Percentiles rank a stretch among this genome's conserved stretches.
Conservation (phyloP, 768 basidiomycete genomes). For the Macrolepiota albuminosa region DNA sequence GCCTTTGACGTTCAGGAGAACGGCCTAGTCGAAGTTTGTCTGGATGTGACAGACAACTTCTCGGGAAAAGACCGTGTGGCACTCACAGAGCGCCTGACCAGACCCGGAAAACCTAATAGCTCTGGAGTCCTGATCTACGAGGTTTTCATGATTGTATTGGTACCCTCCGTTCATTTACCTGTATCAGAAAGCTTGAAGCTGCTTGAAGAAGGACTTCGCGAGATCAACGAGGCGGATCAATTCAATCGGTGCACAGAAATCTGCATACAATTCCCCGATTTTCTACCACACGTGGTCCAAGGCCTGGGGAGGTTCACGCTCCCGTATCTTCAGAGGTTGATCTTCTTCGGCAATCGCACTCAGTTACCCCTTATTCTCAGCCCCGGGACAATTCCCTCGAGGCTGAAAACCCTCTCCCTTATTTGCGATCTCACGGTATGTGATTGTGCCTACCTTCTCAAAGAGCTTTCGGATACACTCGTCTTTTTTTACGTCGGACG, state of each 20-base stretch:
- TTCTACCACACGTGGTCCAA: neutral
- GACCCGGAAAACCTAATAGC: neutral
- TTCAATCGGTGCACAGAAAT: neutral
- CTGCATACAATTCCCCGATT: too few species aligned
- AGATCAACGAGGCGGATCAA: neutral
- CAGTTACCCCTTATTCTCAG: neutral
- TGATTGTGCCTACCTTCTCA: neutral
- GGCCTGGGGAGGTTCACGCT: neutral
- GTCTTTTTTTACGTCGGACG: neutral
- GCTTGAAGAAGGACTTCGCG: neutral
- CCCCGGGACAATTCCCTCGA: neutral
- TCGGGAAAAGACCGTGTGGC: neutral
- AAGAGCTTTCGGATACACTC: neutral
- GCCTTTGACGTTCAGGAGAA: neutral
- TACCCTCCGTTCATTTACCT: neutral
- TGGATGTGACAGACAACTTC: neutral
- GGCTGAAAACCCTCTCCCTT: neutral
- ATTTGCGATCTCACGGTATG: neutral
- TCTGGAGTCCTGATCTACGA: too few species aligned
- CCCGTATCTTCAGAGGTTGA: neutral
- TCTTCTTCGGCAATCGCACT: neutral
- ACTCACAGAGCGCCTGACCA: neutral
- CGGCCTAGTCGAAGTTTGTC: neutral
- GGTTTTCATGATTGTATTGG: neutral
- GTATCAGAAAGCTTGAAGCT: neutral